These are phyloP conservation scores for Vinca minor DNA, from an alignment of 257 asterid species.

Conservation along the genomic window DNA sequence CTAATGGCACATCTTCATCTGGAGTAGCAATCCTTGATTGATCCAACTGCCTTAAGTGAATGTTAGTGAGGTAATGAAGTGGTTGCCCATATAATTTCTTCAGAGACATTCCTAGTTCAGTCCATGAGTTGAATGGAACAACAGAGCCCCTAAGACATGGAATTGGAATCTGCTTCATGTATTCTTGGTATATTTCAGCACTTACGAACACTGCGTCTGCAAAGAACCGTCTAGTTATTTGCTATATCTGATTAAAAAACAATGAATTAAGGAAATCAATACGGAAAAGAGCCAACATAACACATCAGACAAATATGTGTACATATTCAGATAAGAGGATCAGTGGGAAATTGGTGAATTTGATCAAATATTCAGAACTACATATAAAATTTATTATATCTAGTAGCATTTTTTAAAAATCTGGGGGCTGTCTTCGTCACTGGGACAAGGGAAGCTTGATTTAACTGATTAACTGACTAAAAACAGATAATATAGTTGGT, in stretches of 20 bases:
- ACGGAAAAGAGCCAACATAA: not conserved
- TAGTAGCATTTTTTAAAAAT: not conserved
- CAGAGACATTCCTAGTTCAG: slow-evolving; percentile 51
- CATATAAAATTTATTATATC: not conserved
- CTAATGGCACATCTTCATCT: slow-evolving; percentile 36
- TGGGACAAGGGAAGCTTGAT: slow-evolving; percentile 5
- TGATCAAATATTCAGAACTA: not conserved
- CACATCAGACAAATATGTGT: not conserved
- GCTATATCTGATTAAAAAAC: not conserved
- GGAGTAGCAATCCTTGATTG: slow-evolving; percentile 35
- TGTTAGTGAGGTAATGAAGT: slow-evolving; percentile 70
- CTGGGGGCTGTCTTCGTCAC: not conserved
- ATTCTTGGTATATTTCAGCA: slow-evolving; percentile 41
- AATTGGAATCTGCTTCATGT: slow-evolving; percentile 47
- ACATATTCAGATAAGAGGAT: not conserved
- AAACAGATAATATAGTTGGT: slow-evolving; percentile 7
- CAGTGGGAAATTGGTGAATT: not conserved
- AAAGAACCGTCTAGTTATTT: slow-evolving; percentile 3
- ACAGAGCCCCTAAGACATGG: slow-evolving; percentile 41
- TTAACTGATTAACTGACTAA: not conserved
- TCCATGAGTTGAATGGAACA: slow-evolving; percentile 63
- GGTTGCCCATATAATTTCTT: slow-evolving; percentile 61
- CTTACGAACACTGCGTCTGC: slow-evolving; percentile 45
- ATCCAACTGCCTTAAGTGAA: slow-evolving; percentile 46
- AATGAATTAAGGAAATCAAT: not conserved